phyloP scores from a whole-genome alignment of 768 basidiomycete species.

The Naganishia randhawae region DNA sequence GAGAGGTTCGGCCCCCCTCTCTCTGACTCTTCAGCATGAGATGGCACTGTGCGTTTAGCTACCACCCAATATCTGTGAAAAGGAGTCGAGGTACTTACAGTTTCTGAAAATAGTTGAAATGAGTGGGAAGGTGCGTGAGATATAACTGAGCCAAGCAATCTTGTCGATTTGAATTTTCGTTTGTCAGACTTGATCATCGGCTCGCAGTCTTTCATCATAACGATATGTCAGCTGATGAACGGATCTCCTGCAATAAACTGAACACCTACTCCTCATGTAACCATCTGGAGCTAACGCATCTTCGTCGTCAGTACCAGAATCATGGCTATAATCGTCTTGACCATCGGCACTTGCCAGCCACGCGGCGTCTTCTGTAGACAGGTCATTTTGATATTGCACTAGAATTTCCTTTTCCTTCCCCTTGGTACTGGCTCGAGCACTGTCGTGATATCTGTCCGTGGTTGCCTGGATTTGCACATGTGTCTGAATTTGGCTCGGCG shows the following conservation, averaged over 20 bases:
- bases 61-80: neutral
- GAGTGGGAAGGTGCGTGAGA: neutral
- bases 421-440: neutral
- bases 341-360: too few relatives aligned
- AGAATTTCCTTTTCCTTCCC: conserved; percentile 3
- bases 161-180: conserved; percentile 4
- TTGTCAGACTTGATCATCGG: conserved; percentile 6
- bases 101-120: neutral
- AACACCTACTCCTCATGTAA: conserved; percentile 13
- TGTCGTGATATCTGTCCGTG: neutral
- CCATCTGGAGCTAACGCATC: conserved; percentile 1
- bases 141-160: neutral
- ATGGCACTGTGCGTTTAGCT: neutral
- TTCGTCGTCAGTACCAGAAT: neutral
- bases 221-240: neutral
- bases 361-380: neutral
- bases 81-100: neutral
- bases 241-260: neutral
- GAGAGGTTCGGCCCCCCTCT: neutral
- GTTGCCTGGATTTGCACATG: neutral
- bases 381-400: neutral
- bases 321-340: neutral
- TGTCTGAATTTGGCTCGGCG: neutral
- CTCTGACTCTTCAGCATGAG: neutral
- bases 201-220: neutral